Evolutionary conservation across 164 flowering plant genomes (phyloP).

Genomic region (Nelumbo lutea): DNA sequence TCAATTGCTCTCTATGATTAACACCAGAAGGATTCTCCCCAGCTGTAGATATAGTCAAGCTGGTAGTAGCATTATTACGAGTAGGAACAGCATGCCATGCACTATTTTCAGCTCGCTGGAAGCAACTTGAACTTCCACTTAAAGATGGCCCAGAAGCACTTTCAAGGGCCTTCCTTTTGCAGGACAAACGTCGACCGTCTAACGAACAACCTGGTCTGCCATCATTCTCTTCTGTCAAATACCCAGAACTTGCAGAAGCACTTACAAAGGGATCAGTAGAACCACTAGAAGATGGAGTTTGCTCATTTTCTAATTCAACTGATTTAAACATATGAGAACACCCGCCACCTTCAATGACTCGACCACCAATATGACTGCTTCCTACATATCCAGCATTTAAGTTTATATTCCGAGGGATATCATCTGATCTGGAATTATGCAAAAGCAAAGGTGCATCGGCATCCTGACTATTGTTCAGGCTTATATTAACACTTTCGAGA

Average conservation of each 20-base stretch:
- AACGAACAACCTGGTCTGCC: conserved; percentile 48
- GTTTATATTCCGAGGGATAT: conserved; percentile 28
- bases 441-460: conserved; percentile 23
- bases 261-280: conserved; percentile 35
- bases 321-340: conserved; percentile 28
- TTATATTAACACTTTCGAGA: conserved; percentile 25
- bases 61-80: conserved; percentile 23
- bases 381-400: conserved; percentile 30
- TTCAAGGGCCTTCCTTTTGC: conserved; percentile 75
- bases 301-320: conserved; percentile 27
- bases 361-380: conserved; percentile 26
- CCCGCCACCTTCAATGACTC: conserved; percentile 20
- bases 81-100: conserved; percentile 35
- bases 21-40: conserved; percentile 16
- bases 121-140: conserved; percentile 36
- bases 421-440: conserved; percentile 32
- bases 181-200: conserved; percentile 55
- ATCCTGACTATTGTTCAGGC: conserved; percentile 19
- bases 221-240: conserved; percentile 34
- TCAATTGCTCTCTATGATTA: conserved; percentile 24
- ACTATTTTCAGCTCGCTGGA: conserved; percentile 42
- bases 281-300: conserved; percentile 25
- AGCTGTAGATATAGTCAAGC: conserved; percentile 25
- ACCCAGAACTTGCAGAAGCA: conserved; percentile 37
- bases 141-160: conserved; percentile 56